phyloP scores from a whole-genome alignment of 1,139 yeast genomes.

The Pichia sp. region DNA sequence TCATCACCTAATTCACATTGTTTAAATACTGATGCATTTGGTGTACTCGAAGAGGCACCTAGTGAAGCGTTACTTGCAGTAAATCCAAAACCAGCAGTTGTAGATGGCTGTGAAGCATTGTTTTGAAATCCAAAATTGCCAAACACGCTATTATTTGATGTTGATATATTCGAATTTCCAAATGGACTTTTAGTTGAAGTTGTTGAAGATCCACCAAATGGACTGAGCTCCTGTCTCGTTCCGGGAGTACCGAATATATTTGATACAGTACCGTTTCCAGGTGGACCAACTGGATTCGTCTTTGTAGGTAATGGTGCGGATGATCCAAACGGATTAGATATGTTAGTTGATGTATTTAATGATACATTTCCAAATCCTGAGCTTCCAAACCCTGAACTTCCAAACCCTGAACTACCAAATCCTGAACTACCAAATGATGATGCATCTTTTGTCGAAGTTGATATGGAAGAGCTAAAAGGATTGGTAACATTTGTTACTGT shows the following conservation, averaged over 20 bases:
- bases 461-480: slow-evolving; percentile 7
- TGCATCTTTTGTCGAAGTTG: not conserved
- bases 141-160: not conserved
- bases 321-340: slow-evolving; percentile 9
- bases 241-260: too few species aligned
- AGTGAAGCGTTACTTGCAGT: slow-evolving; percentile 8
- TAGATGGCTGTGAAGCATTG: not conserved
- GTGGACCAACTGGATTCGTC: slow-evolving; percentile 1
- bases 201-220: too few species aligned
- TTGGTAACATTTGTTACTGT: not conserved
- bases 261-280: too few species aligned
- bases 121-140: not conserved
- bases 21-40: slow-evolving; percentile 1
- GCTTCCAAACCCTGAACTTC: slow-evolving; percentile 12
- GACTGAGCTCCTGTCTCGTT: too few species aligned
- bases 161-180: slow-evolving; percentile 1
- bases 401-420: slow-evolving; percentile 13
- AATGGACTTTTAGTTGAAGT: not conserved
- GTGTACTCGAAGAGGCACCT: slow-evolving; percentile 3
- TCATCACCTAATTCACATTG: slow-evolving; percentile 27
- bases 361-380: not conserved
- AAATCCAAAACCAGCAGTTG: not conserved
- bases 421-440: slow-evolving; percentile 13
- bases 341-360: slow-evolving; percentile 9
- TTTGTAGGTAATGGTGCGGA: not conserved